Conservation (phyloP, 2,329 filamentous ascomycete species). For the Cladosporium sphaerospermum region DNA sequence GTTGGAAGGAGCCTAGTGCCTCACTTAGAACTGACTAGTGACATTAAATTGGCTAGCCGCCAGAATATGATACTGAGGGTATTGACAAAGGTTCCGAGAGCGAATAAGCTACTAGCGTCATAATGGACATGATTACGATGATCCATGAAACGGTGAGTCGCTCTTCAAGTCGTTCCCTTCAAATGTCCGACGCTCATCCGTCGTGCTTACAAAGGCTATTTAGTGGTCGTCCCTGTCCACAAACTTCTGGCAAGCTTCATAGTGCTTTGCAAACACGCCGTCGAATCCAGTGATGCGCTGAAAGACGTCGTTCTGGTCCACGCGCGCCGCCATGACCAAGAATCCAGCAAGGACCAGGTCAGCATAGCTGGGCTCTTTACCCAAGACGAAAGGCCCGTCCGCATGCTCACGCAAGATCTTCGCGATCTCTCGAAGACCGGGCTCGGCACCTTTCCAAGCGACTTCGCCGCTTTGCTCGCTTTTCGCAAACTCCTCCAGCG, state of each 20-base stretch:
- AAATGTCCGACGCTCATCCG: no score
- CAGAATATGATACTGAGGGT: no score
- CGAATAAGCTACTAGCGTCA: no score
- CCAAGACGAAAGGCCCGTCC: slow-evolving; percentile 57
- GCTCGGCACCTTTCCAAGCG: slow-evolving; percentile 44
- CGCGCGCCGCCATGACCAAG: slow-evolving; percentile 35
- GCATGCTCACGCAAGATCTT: slow-evolving; percentile 49
- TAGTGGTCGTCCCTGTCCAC: slow-evolving; percentile 33
- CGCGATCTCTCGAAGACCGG: slow-evolving; percentile 31
- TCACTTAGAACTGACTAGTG: no score
- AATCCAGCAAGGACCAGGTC: slow-evolving; percentile 50
- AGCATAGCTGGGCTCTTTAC: slow-evolving; percentile 49
- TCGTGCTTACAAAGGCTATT: no score
- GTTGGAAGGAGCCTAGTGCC: no score
- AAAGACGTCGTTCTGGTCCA: slow-evolving; percentile 32
- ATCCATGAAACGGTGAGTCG: no score
- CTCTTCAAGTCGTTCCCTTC: no score
- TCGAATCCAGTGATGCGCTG: slow-evolving; percentile 37
- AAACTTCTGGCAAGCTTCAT: slow-evolving; percentile 37
- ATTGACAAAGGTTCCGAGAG: no score
- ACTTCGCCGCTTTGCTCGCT: slow-evolving; percentile 39
- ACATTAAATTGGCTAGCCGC: no score
- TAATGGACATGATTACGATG: no score
- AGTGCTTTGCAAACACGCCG: slow-evolving; percentile 29
- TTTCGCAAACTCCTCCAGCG: slow-evolving; percentile 45